These are phyloP conservation scores for Pichiaceae sp. DNA, from an alignment of 1,139 yeast species.

Conservation along the genomic window DNA sequence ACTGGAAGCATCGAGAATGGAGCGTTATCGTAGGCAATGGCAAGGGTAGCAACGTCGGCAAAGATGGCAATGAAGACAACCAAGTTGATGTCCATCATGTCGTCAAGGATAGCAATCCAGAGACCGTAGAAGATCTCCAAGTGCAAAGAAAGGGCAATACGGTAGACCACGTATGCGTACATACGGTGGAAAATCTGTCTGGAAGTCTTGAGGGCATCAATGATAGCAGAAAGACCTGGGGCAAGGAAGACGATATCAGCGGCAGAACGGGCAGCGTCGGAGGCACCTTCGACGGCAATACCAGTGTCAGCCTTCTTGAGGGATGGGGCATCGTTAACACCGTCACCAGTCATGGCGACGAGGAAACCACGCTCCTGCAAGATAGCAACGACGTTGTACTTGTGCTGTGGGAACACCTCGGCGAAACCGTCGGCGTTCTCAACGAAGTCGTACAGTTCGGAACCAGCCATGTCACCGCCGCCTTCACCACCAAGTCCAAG, in stretches of 20 bases:
- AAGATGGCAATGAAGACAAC: slow-evolving; percentile 91
- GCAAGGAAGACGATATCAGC: slow-evolving; percentile 95
- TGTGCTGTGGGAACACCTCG: slow-evolving; percentile 96
- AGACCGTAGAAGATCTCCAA: slow-evolving; percentile 88
- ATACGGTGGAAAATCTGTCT: slow-evolving; percentile 98
- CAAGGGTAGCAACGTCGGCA: slow-evolving; percentile 92
- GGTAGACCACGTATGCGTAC: slow-evolving; percentile 94
- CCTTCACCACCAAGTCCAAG: slow-evolving; percentile 75
- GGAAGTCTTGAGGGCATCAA: slow-evolving; percentile 89
- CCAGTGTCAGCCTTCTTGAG: slow-evolving; percentile 95
- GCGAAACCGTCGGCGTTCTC: slow-evolving; percentile 97
- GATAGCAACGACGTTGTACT: slow-evolving; percentile 85
- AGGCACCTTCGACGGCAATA: slow-evolving; percentile 96
- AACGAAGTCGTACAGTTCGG: slow-evolving; percentile 91
- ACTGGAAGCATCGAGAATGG: slow-evolving; percentile 94
- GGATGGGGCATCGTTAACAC: slow-evolving; percentile 96
- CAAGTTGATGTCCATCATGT: slow-evolving; percentile 74
- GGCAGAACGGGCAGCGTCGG: slow-evolving; percentile 95
- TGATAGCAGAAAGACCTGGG: slow-evolving; percentile 91
- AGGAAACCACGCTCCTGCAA: slow-evolving; percentile 88
- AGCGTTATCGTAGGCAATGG: slow-evolving; percentile 96
- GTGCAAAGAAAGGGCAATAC: slow-evolving; percentile 89
- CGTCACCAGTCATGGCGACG: slow-evolving; percentile 98
- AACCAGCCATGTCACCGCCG: slow-evolving; percentile 95
- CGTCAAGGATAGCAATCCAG: slow-evolving; percentile 89